These are phyloP conservation scores for Solanum acaule DNA, from an alignment of 257 asterid genomes.

Conservation along the genomic window DNA sequence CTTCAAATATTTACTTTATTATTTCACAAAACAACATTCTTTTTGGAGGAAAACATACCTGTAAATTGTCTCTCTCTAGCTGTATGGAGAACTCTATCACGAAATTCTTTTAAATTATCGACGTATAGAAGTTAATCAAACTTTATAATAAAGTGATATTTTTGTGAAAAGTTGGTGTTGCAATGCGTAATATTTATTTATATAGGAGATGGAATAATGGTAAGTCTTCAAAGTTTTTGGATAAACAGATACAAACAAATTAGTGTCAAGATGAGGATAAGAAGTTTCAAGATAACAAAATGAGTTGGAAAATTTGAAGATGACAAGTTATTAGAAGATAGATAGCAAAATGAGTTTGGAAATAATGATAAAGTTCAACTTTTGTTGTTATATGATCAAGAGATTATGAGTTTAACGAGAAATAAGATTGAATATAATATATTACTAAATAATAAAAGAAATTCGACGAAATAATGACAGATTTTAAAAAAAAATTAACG, in stretches of 20 bases:
- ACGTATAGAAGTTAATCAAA: neutral
- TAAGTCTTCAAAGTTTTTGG: neutral
- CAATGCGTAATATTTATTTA: neutral
- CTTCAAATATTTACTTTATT: neutral
- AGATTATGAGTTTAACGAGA: neutral
- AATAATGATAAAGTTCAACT: neutral
- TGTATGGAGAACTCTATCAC: neutral
- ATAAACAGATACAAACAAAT: neutral
- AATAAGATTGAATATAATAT: neutral
- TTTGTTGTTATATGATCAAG: neutral
- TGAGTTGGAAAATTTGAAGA: neutral
- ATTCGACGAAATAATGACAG: neutral
- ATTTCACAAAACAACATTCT: neutral
- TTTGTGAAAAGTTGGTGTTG: neutral
- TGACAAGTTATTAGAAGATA: neutral
- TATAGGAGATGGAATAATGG: neutral
- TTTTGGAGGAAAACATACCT: neutral
- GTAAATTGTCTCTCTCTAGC: neutral
- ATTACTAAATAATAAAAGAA: neutral
- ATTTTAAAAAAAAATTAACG: neutral
- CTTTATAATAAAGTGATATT: neutral
- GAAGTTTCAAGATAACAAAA: neutral
- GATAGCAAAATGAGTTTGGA: neutral
- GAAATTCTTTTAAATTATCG: neutral
- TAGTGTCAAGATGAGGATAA: neutral